Percentiles rank a stretch among this genome's conserved stretches.
phyloP scores from a whole-genome alignment of 768 basidiomycete species.

The Xanthoconium stramineum region DNA sequence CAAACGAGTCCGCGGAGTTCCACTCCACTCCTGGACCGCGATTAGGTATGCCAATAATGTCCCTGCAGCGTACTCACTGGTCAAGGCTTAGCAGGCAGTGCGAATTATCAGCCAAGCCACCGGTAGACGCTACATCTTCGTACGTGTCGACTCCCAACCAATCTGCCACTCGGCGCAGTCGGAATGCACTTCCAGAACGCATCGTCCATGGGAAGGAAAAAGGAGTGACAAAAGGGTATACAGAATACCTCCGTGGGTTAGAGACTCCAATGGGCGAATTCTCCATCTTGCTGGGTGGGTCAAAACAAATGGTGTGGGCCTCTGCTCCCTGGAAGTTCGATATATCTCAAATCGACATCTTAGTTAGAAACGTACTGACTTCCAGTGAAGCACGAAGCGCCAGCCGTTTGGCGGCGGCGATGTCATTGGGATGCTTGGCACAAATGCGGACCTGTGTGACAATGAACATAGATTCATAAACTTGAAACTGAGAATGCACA shows the following conservation, averaged over 20 bases:
- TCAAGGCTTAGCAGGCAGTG: conserved; percentile 33
- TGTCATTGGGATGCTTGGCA: conserved; percentile 41
- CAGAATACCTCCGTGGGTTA: conserved; percentile 47
- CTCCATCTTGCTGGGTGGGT: conserved; percentile 28
- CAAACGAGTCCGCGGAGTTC: conserved; percentile 16
- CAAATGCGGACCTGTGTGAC: conserved; percentile 51
- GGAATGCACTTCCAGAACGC: conserved; percentile 44
- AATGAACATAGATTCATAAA: not conserved
- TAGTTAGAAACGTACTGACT: conserved; percentile 34
- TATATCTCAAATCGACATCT: conserved; percentile 7
- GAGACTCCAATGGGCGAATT: conserved; percentile 25
- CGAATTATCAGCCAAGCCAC: conserved; percentile 37
- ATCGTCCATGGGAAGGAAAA: conserved; percentile 49
- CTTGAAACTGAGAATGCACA: conserved; percentile 21
- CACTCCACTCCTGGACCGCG: conserved; percentile 12
- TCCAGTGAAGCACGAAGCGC: conserved; percentile 50
- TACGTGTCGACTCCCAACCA: conserved; percentile 44
- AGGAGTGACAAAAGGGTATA: conserved; percentile 63
- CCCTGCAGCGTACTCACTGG: conserved; percentile 31
- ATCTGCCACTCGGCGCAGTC: conserved; percentile 60
- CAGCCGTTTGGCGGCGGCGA: conserved; percentile 48
- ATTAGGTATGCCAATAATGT: conserved; percentile 6
- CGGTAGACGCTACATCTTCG: conserved; percentile 36
- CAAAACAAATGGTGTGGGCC: conserved; percentile 26
- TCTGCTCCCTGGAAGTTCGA: conserved; percentile 11